Evolutionary conservation across 225 moss, liverwort and hornwort genomes (phyloP).

Genomic region (Bryoerythrophyllum caledonicum): DNA sequence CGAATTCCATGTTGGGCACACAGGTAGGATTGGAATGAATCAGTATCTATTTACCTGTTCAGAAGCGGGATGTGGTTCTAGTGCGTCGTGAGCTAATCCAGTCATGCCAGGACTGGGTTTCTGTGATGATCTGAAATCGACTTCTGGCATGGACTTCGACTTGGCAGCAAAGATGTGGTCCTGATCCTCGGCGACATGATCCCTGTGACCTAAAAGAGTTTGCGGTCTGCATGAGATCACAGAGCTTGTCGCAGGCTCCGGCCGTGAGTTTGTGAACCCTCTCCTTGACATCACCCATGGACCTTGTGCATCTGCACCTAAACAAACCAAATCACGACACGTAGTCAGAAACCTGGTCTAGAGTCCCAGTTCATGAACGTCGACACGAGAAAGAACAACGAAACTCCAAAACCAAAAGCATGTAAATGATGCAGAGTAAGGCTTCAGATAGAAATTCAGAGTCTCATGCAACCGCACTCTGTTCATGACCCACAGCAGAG

Average conservation of each 20-base stretch:
- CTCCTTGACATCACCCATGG: conserved; percentile 20
- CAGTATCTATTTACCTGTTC: conserved; percentile 18
- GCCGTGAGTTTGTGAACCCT: conserved; percentile 7
- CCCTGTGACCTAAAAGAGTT: background rate
- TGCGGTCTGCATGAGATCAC: conserved; percentile 12
- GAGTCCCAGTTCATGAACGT: background rate
- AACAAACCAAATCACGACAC: background rate
- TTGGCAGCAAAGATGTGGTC: conserved; percentile 8
- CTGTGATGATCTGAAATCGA: conserved; percentile 27
- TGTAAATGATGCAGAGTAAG: background rate
- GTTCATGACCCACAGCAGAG: background rate
- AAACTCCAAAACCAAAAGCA: background rate
- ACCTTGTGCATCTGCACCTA: conserved; percentile 15
- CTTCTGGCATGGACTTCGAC: conserved; percentile 16
- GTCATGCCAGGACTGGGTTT: conserved; percentile 21
- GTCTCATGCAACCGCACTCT: background rate
- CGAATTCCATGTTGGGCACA: background rate
- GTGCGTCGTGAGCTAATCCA: conserved; percentile 11
- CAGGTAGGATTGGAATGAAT: too few relatives aligned
- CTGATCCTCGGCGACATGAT: background rate
- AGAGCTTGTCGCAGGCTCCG: conserved; percentile 22
- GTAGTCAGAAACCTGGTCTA: background rate
- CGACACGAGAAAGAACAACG: background rate
- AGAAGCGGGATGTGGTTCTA: conserved; percentile 12
- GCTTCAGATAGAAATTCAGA: background rate